Conservation (phyloP, 1,139 yeast genomes). For the Yamadazyma dendronema region DNA sequence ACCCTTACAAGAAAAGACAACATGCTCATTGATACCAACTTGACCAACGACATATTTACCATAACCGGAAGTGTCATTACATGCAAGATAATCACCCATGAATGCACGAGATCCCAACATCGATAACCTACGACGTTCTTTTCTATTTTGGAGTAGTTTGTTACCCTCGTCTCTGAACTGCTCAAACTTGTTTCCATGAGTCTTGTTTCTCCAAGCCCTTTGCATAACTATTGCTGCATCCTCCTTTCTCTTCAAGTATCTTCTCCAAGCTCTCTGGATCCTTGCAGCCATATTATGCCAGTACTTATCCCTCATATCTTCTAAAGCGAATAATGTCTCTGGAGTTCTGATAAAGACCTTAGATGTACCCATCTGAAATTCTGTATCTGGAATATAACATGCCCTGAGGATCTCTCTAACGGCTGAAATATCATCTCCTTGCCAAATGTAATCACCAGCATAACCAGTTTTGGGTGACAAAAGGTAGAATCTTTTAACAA, state of each 20-base stretch:
- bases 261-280: constrained; percentile 96
- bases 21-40: constrained; percentile 66
- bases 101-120: constrained; percentile 87
- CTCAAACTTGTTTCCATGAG: constrained; percentile 79
- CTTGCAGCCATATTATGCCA: constrained; percentile 99
- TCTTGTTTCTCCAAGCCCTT: constrained; percentile 77
- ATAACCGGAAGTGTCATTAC: constrained; percentile 68
- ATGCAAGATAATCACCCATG: constrained; percentile 89
- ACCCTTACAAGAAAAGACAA: constrained; percentile 79
- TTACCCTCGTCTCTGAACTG: constrained; percentile 85
- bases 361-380: constrained; percentile 91
- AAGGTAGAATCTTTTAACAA: constrained; percentile 92
- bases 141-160: constrained; percentile 63
- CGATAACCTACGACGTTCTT: constrained; percentile 88
- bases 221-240: constrained; percentile 88
- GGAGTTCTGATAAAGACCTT: constrained; percentile 96
- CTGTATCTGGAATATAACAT: constrained; percentile 75
- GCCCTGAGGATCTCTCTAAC: constrained; percentile 75
- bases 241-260: constrained; percentile 73
- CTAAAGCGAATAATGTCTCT: constrained; percentile 92
- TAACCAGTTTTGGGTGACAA: constrained; percentile 88
- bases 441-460: constrained; percentile 98
- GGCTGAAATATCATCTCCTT: constrained; percentile 82
- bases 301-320: constrained; percentile 93
- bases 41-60: constrained; percentile 70